phyloP scores from a whole-genome alignment of 257 asterid genomes.

The Penstemon eatonii region DNA sequence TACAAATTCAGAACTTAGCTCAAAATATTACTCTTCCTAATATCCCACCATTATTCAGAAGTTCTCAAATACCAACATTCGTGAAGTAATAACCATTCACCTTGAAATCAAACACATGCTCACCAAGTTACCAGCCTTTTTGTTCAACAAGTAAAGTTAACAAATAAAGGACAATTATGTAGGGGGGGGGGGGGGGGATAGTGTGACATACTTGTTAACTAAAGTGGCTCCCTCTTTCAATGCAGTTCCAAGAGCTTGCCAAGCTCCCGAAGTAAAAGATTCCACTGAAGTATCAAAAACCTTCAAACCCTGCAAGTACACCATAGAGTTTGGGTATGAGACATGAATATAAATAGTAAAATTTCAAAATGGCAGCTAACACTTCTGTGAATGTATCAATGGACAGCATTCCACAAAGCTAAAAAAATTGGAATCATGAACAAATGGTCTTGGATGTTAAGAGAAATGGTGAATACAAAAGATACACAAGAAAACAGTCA shows the following conservation, averaged over 20 bases:
- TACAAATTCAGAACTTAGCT: conserved; percentile 7
- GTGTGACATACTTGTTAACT: conserved; percentile 50
- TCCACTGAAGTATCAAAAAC: conserved; percentile 80
- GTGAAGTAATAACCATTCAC: neutral
- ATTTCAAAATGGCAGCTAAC: conserved; percentile 1
- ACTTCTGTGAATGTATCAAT: conserved; percentile 3
- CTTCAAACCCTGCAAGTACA: conserved; percentile 76
- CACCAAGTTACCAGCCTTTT: too few relatives aligned
- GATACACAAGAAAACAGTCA: neutral
- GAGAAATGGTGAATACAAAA: conserved; percentile 3
- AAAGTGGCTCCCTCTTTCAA: conserved; percentile 80
- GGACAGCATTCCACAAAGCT: conserved; percentile 1
- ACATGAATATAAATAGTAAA: neutral
- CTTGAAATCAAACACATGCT: neutral
- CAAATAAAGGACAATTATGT: conserved; percentile 3
- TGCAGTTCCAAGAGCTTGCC: conserved; percentile 96
- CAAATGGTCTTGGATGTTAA: conserved; percentile 16
- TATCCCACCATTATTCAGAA: conserved; percentile 12
- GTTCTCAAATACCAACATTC: conserved; percentile 13
- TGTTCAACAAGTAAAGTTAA: neutral
- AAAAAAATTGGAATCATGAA: conserved; percentile 7
- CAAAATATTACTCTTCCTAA: neutral
- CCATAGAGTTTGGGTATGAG: conserved; percentile 18
- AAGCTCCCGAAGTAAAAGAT: conserved; percentile 91
- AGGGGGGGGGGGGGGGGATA: conserved; percentile 6